Evolutionary conservation across 2,329 filamentous ascomycete species (phyloP), one percentile per base, ranked within the genome.

Genomic region (Orbilia quercus): DNA sequence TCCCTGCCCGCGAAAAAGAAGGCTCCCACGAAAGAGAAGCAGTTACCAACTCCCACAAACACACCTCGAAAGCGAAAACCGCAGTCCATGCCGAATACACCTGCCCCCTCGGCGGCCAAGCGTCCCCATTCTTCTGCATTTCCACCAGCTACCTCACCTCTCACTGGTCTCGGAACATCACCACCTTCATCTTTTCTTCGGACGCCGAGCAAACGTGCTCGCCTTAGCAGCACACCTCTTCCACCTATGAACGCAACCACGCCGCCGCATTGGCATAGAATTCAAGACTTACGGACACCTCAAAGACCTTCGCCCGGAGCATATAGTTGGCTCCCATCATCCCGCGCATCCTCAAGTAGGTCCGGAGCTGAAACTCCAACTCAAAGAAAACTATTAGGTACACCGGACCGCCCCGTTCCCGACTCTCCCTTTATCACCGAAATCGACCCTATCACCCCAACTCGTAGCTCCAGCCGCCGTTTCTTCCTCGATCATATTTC

Each of bases 1-100:
- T 47, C 67, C 7, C 45, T 72, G 2, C 67, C 59, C 7, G 44
- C 57, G 1, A 72, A 72, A 47, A 72, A 72, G 53, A 72, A 72
- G 36, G 16, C 59, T 2, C 38, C 34, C 2, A 23, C 6, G 31
- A 65, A 65, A 16, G 59, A 59, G 40, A 72, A 65, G 20, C 67
- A 72, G 23, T 16, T 72, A 16, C 67, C 59, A 7, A 72, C 67
- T 3, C 67, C 59, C 4, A 65, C 67, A 11, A 72, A 72, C 23
- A 72, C 67, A 0, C 67, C 67, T 0, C 42, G 54, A 20, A 72
- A 72, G 42, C 36, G 6, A 16, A 72, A 72, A 45, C 67, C 67
- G 25, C 59, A 44, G 7, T 72, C 67, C 2, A 40, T 58, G 28
- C 67, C 67, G 5, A 54, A 40, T 48, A 72, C 67, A 12, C 67